These are phyloP conservation scores for Hanseniaspora hatyaiensis DNA, from an alignment of 805 yeast genomes.

Conservation along the genomic window DNA sequence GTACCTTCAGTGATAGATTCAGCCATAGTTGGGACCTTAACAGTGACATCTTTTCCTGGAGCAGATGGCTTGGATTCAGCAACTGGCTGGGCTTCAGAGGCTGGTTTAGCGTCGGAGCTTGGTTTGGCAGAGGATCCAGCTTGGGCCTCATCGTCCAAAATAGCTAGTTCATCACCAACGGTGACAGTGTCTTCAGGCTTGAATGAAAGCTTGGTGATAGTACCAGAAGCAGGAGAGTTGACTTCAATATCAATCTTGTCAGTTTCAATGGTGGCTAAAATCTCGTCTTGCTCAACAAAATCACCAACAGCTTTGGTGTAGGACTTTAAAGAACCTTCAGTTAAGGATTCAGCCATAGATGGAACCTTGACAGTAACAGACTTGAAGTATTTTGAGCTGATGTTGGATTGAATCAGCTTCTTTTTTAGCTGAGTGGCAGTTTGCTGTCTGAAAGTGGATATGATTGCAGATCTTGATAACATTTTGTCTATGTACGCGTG, in stretches of 20 bases:
- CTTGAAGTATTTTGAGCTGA: constrained; percentile 9
- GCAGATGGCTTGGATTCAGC: constrained; percentile 21
- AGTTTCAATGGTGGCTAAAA: constrained; percentile 92
- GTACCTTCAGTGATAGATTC: constrained; percentile 97
- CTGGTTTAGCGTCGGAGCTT: too few relatives aligned
- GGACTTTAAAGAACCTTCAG: constrained; percentile 83
- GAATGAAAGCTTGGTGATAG: constrained; percentile 70
- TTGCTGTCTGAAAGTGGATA: constrained; percentile 2
- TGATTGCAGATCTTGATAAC: constrained; percentile 11
- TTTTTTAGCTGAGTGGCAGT: constrained; percentile 31
- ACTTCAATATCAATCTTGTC: constrained; percentile 97
- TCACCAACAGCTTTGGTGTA: constrained; percentile 74
- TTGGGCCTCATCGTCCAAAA: constrained; percentile 71
- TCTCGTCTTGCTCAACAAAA: constrained; percentile 73
- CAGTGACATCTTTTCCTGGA: constrained; percentile 33
- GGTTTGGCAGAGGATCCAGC: constrained; percentile 36
- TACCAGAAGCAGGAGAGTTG: constrained; percentile 86
- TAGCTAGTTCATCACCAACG: constrained; percentile 86
- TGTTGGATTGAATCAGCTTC: constrained; percentile 30
- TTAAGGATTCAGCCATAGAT: constrained; percentile 95
- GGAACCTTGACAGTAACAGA: constrained; percentile 70
- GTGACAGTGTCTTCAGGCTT: constrained; percentile 83
- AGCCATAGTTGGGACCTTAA: constrained; percentile 96
- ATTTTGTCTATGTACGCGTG: not conserved
- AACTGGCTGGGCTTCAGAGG: constrained; percentile 23